These are phyloP conservation scores for Arthroderma sp. DNA, from an alignment of 2,329 filamentous ascomycete species.

Conservation along the genomic window DNA sequence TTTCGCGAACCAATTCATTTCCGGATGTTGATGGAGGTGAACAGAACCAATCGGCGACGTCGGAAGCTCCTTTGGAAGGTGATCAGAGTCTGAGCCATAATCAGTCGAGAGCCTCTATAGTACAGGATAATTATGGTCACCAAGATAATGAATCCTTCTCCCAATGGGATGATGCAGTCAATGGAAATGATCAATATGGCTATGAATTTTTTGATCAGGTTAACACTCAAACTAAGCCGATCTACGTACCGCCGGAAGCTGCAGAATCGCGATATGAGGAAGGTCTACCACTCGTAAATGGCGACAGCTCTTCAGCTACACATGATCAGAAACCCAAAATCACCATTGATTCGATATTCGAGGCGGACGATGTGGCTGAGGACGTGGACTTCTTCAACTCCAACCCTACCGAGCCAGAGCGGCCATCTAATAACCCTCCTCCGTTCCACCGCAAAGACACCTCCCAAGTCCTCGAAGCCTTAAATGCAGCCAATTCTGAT, in stretches of 20 bases:
- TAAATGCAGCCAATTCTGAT: slow-evolving; percentile 22
- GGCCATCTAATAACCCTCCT: slow-evolving; percentile 12
- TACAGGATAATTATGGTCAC: background rate
- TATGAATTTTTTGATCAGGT: slow-evolving; percentile 50
- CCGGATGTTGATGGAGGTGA: slow-evolving; percentile 5
- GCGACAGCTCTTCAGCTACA: slow-evolving; percentile 12
- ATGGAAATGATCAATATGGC: slow-evolving; percentile 36
- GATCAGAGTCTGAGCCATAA: no score
- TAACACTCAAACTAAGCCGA: slow-evolving; percentile 28
- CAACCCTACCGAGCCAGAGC: slow-evolving; percentile 8
- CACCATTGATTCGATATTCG: slow-evolving; percentile 24
- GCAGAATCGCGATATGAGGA: slow-evolving; percentile 53
- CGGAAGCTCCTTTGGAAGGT: background rate
- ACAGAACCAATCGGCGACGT: background rate
- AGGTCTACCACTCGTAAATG: slow-evolving; percentile 45
- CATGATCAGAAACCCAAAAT: slow-evolving; percentile 16
- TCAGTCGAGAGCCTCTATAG: no score
- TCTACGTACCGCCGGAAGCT: slow-evolving; percentile 25
- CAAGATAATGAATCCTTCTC: background rate
- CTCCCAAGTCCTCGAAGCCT: slow-evolving; percentile 47
- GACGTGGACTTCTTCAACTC: slow-evolving; percentile 26
- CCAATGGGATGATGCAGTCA: slow-evolving; percentile 24
- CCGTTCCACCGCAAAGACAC: slow-evolving; percentile 57
- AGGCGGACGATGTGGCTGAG: slow-evolving; percentile 24
- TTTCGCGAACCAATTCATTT: slow-evolving; percentile 5